Evolutionary conservation across 2,329 filamentous ascomycete genomes (phyloP).

Genomic region (Aspergillus clavatus): DNA sequence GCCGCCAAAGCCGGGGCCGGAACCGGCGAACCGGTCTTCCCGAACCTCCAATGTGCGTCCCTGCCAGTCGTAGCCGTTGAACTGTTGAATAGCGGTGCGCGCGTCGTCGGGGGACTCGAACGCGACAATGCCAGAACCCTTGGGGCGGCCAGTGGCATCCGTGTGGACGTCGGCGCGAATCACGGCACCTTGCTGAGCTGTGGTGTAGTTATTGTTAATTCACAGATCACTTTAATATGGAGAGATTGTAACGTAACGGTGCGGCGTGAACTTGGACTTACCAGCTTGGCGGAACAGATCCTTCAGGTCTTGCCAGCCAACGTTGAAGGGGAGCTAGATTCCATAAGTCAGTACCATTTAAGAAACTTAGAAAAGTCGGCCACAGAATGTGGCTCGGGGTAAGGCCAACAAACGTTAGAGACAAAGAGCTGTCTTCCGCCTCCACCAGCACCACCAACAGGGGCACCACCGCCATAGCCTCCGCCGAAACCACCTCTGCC

Average conservation of each 20-base stretch:
- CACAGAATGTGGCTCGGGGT: slow-evolving; percentile 5
- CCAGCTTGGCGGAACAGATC: slow-evolving; percentile 97
- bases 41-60: slow-evolving; percentile 89
- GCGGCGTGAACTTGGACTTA: slow-evolving; percentile 49
- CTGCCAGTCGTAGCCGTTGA: slow-evolving; percentile 99
- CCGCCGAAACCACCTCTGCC: slow-evolving; percentile 53
- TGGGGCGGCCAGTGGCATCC: slow-evolving; percentile 85
- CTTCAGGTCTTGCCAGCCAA: slow-evolving; percentile 98
- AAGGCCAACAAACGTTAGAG: slow-evolving; percentile 79
- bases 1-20: slow-evolving; percentile 42
- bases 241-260: background rate
- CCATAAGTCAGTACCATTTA: slow-evolving; percentile 35
- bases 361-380: slow-evolving; percentile 12
- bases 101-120: slow-evolving; percentile 95
- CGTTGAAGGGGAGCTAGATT: slow-evolving; percentile 84
- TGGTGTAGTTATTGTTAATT: slow-evolving; percentile 29
- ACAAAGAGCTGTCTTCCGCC: slow-evolving; percentile 91
- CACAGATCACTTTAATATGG: no score
- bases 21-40: slow-evolving; percentile 84
- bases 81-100: slow-evolving; percentile 91
- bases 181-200: slow-evolving; percentile 63
- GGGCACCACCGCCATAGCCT: slow-evolving; percentile 49
- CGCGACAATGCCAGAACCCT: slow-evolving; percentile 94
- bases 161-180: slow-evolving; percentile 94
- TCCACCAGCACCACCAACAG: slow-evolving; percentile 12